Evolutionary conservation across 768 basidiomycete species (phyloP).

Genomic region (Xerocomus potaroensis): DNA sequence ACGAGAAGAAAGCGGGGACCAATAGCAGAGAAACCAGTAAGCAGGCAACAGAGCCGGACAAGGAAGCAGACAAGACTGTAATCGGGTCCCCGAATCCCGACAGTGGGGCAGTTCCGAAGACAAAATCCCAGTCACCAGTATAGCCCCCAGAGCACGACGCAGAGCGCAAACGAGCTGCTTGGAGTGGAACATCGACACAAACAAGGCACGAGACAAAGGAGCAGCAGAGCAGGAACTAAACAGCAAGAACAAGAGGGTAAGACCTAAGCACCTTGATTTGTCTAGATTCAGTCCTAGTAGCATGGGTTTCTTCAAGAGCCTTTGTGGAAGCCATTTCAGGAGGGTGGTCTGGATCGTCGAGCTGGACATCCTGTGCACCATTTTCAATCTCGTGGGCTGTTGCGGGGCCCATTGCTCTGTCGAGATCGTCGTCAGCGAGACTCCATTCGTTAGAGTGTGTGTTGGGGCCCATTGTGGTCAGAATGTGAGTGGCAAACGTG

Average conservation of each 20-base stretch:
- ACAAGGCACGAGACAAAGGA: constrained; percentile 15
- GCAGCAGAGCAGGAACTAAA: constrained; percentile 22
- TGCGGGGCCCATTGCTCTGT: constrained; percentile 41
- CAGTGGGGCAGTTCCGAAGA: constrained; percentile 24
- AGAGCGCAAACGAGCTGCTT: too few species aligned
- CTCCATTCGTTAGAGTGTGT: constrained; percentile 39
- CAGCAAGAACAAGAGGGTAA: constrained; percentile 38
- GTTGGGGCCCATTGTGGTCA: constrained; percentile 22
- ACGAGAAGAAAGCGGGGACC: constrained; percentile 38
- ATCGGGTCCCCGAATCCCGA: constrained; percentile 21
- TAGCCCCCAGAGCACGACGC: constrained; percentile 16
- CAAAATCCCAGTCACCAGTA: constrained; percentile 23
- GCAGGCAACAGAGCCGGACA: constrained; percentile 33
- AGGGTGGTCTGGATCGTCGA: constrained; percentile 21
- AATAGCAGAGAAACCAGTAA: constrained; percentile 29
- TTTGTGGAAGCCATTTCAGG: constrained; percentile 15
- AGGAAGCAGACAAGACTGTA: constrained; percentile 35
- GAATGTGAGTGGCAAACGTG: neutral
- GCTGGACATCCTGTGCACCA: constrained; percentile 41
- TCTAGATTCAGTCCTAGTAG: constrained; percentile 47
- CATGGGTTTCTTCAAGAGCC: constrained; percentile 35
- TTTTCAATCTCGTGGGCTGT: constrained; percentile 44
- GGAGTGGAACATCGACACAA: constrained; percentile 18
- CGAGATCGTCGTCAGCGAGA: constrained; percentile 43
- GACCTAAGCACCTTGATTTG: constrained; percentile 87